Percentiles rank a stretch among this genome's conserved stretches.
Evolutionary conservation across 2,329 filamentous ascomycete genomes (phyloP).

Genomic region (Alternaria solani): DNA sequence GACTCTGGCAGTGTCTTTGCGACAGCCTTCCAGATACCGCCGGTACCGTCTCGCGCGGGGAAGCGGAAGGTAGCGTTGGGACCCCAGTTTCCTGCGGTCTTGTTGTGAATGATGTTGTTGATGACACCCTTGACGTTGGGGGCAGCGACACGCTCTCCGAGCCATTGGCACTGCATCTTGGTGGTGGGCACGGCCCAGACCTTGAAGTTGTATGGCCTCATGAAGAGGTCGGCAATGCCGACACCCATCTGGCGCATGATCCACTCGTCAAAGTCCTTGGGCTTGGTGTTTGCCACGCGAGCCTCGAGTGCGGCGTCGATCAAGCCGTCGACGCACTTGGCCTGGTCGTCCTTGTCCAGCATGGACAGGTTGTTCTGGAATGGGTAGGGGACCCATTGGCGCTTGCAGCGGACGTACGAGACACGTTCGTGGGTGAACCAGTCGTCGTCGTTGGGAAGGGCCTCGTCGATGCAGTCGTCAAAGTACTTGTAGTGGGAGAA

Average conservation of each 20-base stretch:
- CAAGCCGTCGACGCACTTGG: slow-evolving; percentile 91
- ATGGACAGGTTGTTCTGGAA: slow-evolving; percentile 99
- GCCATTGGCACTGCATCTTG: slow-evolving; percentile 99
- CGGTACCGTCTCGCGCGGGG: slow-evolving; percentile 92
- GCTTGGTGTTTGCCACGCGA: slow-evolving; percentile 88
- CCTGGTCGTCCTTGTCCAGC: slow-evolving; percentile 96
- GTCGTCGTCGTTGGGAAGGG: slow-evolving; percentile 89
- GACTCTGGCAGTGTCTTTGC: slow-evolving; percentile 90
- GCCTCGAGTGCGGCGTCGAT: slow-evolving; percentile 91
- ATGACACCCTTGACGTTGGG: slow-evolving; percentile 94
- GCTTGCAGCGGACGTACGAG: slow-evolving; percentile 98
- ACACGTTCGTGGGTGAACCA: slow-evolving; percentile 99
- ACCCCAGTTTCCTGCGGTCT: slow-evolving; percentile 96
- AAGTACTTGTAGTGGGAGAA: slow-evolving; percentile 99
- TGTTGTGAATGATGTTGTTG: slow-evolving; percentile 93
- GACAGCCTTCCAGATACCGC: slow-evolving; percentile 98
- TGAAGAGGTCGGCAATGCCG: slow-evolving; percentile 93
- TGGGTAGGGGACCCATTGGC: slow-evolving; percentile 95
- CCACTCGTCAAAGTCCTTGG: slow-evolving; percentile 98
- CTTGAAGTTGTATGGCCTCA: slow-evolving; percentile 99
- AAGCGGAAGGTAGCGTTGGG: slow-evolving; percentile 99
- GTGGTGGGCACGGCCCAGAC: slow-evolving; percentile 98
- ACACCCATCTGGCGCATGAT: slow-evolving; percentile 90
- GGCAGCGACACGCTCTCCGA: slow-evolving; percentile 96
- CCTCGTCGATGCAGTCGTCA: slow-evolving; percentile 97